Evolutionary conservation across 2,329 filamentous ascomycete species (phyloP).

Genomic region (Exophiala phaeomuriformis): DNA sequence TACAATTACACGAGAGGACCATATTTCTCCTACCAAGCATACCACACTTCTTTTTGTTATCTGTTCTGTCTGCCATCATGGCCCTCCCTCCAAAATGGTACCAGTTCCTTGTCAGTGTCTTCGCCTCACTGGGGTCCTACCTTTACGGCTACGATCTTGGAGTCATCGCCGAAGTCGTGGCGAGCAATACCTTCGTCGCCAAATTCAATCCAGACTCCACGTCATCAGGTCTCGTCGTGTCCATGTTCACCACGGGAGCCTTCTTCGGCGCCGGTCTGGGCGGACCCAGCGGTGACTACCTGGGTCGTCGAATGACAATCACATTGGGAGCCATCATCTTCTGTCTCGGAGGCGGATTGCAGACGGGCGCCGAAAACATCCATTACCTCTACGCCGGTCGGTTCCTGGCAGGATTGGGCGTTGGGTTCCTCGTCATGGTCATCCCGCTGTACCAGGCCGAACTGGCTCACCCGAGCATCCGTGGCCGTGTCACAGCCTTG

Average conservation of each 20-base stretch:
- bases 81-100: conserved; percentile 52
- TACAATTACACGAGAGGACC: no score
- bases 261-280: conserved; percentile 62
- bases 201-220: conserved; percentile 29
- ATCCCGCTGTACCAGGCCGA: conserved; percentile 71
- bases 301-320: conserved; percentile 67
- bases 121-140: conserved; percentile 53
- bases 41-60: not conserved
- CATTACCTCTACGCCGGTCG: conserved; percentile 63
- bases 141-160: conserved; percentile 55
- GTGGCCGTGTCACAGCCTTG: conserved; percentile 65
- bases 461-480: conserved; percentile 68
- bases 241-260: conserved; percentile 68
- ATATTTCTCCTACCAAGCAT: no score
- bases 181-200: conserved; percentile 32
- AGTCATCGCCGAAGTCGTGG: conserved; percentile 53
- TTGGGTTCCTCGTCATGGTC: conserved; percentile 57
- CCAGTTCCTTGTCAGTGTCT: conserved; percentile 53
- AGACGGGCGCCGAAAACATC: conserved; percentile 58
- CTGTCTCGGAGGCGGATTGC: conserved; percentile 62
- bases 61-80: conserved; percentile 33
- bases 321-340: conserved; percentile 64
- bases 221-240: conserved; percentile 61
- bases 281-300: conserved; percentile 54
- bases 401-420: conserved; percentile 59